Evolutionary conservation across 331 rosid species (phyloP).

Genomic region (Dryas integrifolia): DNA sequence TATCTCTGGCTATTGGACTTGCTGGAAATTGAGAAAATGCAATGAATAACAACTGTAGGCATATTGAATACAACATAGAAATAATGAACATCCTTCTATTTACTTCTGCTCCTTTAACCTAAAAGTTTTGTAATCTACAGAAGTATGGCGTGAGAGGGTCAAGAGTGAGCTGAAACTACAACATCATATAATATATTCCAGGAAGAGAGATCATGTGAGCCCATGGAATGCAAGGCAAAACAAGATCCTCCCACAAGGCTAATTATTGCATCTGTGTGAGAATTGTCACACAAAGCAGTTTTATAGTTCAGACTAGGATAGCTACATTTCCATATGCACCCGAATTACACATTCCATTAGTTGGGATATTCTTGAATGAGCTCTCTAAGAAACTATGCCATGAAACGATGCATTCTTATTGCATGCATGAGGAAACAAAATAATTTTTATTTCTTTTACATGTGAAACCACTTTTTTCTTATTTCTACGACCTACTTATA

Average conservation of each 20-base stretch:
- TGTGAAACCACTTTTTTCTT: not conserved
- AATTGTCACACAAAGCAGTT: not conserved
- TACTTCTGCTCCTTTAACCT: not conserved
- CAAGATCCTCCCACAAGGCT: not conserved
- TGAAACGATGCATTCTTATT: not conserved
- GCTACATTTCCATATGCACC: constrained; percentile 4
- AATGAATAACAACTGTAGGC: not conserved
- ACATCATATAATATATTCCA: constrained; percentile 3
- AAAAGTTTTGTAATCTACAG: not conserved
- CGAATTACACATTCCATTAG: not conserved
- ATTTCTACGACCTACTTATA: not conserved
- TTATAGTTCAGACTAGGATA: not conserved
- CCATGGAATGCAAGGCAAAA: constrained; percentile 10
- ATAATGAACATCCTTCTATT: not conserved
- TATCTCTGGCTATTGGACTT: not conserved
- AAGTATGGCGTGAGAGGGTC: not conserved
- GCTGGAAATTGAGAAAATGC: not conserved
- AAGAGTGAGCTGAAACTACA: not conserved
- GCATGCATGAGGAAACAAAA: not conserved
- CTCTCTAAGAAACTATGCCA: constrained; percentile 3
- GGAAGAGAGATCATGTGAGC: constrained; percentile 3
- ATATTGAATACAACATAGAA: not conserved
- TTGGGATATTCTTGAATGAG: not conserved
- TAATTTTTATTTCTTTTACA: not conserved
- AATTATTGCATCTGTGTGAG: not conserved